A percentile compares a stretch with the other conserved stretches of the same genome.
phyloP scores from a whole-genome alignment of 2,329 filamentous ascomycete genomes.

The Phyllosticta citrichinensis region DNA sequence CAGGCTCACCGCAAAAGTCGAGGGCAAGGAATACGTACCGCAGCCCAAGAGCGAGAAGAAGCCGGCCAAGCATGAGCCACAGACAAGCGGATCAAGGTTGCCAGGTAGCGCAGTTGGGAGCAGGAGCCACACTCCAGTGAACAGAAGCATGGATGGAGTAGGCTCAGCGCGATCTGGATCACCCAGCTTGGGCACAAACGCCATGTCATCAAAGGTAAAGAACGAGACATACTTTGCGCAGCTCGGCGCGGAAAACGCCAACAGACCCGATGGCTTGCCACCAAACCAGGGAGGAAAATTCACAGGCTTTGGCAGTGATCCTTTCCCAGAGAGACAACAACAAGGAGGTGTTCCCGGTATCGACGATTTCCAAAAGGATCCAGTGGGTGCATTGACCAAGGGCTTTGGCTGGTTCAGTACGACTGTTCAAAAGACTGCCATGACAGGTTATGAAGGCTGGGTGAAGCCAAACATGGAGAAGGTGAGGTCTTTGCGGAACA shows the following conservation, averaged over 20 bases:
- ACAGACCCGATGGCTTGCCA: constrained; percentile 60
- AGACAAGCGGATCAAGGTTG: constrained; percentile 22
- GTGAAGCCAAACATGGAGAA: constrained; percentile 88
- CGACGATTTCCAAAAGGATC: constrained; percentile 88
- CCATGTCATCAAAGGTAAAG: constrained; percentile 42
- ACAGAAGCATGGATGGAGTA: constrained; percentile 24
- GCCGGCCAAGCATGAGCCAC: constrained; percentile 27
- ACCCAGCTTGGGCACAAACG: constrained; percentile 28
- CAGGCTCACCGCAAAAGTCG: constrained; percentile 74
- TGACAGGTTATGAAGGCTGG: constrained; percentile 81
- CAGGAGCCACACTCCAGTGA: constrained; percentile 29
- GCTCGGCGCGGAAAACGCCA: constrained; percentile 74
- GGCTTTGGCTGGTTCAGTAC: constrained; percentile 90
- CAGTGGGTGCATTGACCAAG: constrained; percentile 77
- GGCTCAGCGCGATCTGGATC: constrained; percentile 24
- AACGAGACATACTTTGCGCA: constrained; percentile 88
- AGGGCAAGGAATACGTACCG: constrained; percentile 76
- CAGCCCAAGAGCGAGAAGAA: constrained; percentile 47
- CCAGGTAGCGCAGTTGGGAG: constrained; percentile 23
- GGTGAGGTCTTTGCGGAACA: constrained; percentile 41
- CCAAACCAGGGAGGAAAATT: constrained; percentile 92
- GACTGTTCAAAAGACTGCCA: constrained; percentile 81
- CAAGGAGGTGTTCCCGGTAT: constrained; percentile 51
- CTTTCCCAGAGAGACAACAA: constrained; percentile 40
- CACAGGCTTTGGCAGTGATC: constrained; percentile 75